Conservation (phyloP, 2,329 filamentous ascomycete genomes). For the Talaromyces rugulosus region DNA sequence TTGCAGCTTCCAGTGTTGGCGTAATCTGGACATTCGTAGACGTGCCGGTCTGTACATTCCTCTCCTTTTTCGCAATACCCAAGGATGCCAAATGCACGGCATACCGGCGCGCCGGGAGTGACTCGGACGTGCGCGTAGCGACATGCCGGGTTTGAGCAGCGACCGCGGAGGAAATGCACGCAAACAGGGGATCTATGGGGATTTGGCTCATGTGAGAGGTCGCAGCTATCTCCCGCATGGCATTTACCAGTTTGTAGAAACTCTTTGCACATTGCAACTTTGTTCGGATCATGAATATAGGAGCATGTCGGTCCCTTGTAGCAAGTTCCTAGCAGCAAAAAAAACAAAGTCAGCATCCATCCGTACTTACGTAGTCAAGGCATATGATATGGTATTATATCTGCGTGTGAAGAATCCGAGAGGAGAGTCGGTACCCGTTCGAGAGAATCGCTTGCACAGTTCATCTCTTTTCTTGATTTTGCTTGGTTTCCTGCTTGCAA, state of each 20-base stretch:
- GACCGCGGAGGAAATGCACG: conserved; percentile 82
- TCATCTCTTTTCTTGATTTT: conserved; percentile 65
- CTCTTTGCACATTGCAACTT: conserved; percentile 86
- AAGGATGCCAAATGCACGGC: conserved; percentile 75
- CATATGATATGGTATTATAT: conserved; percentile 9
- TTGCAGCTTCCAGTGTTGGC: conserved; percentile 84
- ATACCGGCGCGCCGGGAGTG: conserved; percentile 72
- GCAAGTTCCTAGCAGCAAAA: conserved; percentile 66
- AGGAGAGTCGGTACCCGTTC: conserved; percentile 48
- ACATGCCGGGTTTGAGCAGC: conserved; percentile 82
- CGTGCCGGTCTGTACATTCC: conserved; percentile 75
- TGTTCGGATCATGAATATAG: conserved; percentile 77
- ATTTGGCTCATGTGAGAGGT: conserved; percentile 82
- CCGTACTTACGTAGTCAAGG: conserved; percentile 2
- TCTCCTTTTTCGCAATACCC: conserved; percentile 85
- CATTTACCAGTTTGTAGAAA: conserved; percentile 78
- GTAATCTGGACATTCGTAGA: conserved; percentile 91
- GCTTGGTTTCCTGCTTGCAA: conserved; percentile 33
- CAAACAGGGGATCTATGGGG: conserved; percentile 83
- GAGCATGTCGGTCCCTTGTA: conserved; percentile 74
- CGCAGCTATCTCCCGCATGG: conserved; percentile 71
- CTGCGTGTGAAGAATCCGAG: conserved; percentile 18
- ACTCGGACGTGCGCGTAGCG: conserved; percentile 81
- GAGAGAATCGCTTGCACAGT: conserved; percentile 64
- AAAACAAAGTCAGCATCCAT: conserved; percentile 27